Base-by-base conservation (phyloP, 2,329 filamentous ascomycete species). In the Fusarium sarcochroum region DNA sequence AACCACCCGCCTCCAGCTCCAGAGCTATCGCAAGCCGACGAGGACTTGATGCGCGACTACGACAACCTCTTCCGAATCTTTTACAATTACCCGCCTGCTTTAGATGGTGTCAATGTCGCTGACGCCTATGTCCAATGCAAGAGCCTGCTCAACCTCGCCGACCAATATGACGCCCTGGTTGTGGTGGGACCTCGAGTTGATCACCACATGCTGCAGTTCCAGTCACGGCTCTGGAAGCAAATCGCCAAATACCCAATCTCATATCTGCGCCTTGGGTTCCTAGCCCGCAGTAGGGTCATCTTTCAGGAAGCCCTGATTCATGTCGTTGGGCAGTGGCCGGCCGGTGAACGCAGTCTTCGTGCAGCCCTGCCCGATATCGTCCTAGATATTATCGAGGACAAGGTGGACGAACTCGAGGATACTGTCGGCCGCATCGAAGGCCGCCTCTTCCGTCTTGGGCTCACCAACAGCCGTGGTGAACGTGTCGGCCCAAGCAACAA, bases 41-140 rank as follows among this genome's bases (percentile, higher is more conserved):
- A 93, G 73, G 93, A 97, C 68, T 86, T 94, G 21, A 85, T 98
- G 46, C 92, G 93, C 72, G 93, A 98, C 81, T 98, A 98, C 79
- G 94, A 97, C 78, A 98, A 98, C 78, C 86, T 98, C 21, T 97
- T 98, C 78, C 92, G 94, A 73, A 91, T 96, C 66, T 97, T 98
- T 83, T 98, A 98, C 85, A 97, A 98, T 79, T 93, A 97, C 77
- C 84, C 93, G 0, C 95, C 95, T 0, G 76, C 89, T 0, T 86
- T 98, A 32, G 94, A 97, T 79, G 87, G 88, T 25, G 86, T 96
- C 78, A 97, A 96, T 78, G 97, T 98, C 68, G 93, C 94, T 54
- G 91, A 94, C 64, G 94, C 94, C 23, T 98, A 98, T 76, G 90
- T 96, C 42, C 93, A 98, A 80, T 97, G 93, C 86, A 97, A 98